Conservation (phyloP, 2,329 filamentous ascomycete species). For the Penicillium digitatum region DNA sequence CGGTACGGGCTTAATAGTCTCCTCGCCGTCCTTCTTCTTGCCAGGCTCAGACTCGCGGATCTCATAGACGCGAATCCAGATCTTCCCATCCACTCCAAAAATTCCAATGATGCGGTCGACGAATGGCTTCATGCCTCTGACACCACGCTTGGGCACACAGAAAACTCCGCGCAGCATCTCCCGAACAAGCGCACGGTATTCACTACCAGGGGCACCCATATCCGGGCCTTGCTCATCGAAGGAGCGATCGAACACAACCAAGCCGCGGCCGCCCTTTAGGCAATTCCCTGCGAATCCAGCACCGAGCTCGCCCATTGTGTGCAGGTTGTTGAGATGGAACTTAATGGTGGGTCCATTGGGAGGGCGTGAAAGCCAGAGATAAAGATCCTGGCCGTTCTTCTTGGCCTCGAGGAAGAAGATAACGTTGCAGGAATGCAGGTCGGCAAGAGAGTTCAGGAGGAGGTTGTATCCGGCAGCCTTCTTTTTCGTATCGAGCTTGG, state of each 20-base stretch:
- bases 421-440: slow-evolving; percentile 91
- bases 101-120: slow-evolving; percentile 94
- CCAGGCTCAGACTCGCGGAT: slow-evolving; percentile 74
- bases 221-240: slow-evolving; percentile 76
- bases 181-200: slow-evolving; percentile 58
- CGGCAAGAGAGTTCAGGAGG: slow-evolving; percentile 71
- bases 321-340: slow-evolving; percentile 56
- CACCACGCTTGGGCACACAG: slow-evolving; percentile 76
- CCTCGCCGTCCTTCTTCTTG: slow-evolving; percentile 45
- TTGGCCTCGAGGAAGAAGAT: slow-evolving; percentile 92
- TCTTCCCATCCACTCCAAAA: slow-evolving; percentile 83
- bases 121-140: slow-evolving; percentile 90
- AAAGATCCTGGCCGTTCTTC: slow-evolving; percentile 83
- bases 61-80: slow-evolving; percentile 95
- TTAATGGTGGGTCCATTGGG: slow-evolving; percentile 76
- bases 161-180: slow-evolving; percentile 88
- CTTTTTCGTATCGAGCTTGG: slow-evolving; percentile 94
- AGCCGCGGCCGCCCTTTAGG: slow-evolving; percentile 82
- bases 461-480: slow-evolving; percentile 58
- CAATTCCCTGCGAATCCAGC: slow-evolving; percentile 84
- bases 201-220: slow-evolving; percentile 56
- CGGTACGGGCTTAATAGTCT: slow-evolving; percentile 38
- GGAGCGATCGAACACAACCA: slow-evolving; percentile 84
- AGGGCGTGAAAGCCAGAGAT: slow-evolving; percentile 87
- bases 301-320: slow-evolving; percentile 95